Evolutionary conservation across 139 green algal genomes (phyloP).

Genomic region (Coccomyxa sp.): DNA sequence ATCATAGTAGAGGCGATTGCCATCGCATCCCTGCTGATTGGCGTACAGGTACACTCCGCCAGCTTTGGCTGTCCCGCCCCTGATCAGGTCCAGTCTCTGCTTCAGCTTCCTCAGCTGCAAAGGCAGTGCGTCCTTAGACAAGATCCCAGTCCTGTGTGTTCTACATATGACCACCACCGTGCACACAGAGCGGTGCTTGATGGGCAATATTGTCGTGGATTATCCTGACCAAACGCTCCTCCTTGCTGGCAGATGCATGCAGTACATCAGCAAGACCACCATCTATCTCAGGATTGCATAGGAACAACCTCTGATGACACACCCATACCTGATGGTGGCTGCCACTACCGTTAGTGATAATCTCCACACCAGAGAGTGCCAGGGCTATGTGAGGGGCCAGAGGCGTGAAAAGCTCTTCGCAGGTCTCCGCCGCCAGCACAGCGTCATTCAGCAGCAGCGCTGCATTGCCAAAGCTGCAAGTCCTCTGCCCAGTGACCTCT

Average conservation of each 20-base stretch:
- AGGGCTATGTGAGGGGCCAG: constrained; percentile 69
- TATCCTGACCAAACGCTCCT: no score
- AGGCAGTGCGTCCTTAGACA: no score
- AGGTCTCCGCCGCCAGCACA: constrained; percentile 79
- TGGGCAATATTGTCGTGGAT: no score
- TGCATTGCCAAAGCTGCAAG: constrained; percentile 65
- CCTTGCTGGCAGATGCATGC: no score
- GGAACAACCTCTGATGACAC: no score
- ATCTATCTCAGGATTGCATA: no score
- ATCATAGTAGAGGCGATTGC: constrained; percentile 93
- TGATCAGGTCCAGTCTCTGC: constrained; percentile 83
- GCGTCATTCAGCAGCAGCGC: constrained; percentile 51
- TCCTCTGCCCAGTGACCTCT: constrained; percentile 52
- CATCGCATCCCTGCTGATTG: constrained; percentile 97
- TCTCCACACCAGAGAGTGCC: constrained; percentile 82
- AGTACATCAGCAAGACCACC: no score
- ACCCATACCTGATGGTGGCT: constrained; percentile 84
- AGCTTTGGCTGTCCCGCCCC: constrained; percentile 73
- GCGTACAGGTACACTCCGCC: constrained; percentile 97
- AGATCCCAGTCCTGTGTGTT: no score
- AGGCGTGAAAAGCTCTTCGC: constrained; percentile 97
- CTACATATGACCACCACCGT: no score
- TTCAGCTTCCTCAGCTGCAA: constrained; percentile 72
- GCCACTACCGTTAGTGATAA: constrained; percentile 92
- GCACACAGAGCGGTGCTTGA: no score